Evolutionary conservation across 1,284 basidiomycete genomes (phyloP).

Genomic region (Austroboletus novae-zelandiae): DNA sequence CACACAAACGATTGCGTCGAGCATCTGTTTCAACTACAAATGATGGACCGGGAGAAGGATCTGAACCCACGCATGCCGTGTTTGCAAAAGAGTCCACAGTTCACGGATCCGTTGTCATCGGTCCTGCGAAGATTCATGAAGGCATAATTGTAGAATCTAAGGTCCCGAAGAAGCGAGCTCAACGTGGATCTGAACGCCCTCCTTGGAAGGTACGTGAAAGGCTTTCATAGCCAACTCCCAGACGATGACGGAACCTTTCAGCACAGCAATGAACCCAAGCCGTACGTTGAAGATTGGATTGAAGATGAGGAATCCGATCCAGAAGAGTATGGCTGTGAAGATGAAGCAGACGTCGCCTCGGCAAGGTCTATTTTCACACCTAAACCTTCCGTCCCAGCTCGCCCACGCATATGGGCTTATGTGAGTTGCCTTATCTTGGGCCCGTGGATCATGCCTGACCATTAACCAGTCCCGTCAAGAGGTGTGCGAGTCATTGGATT

Average conservation of each 20-base stretch:
- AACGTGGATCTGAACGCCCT: conserved; percentile 21
- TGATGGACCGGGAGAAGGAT: neutral
- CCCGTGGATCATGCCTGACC: conserved; percentile 4
- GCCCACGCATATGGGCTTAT: conserved; percentile 56
- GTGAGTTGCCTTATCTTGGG: conserved; percentile 29
- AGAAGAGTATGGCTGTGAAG: conserved; percentile 9
- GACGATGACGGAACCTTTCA: neutral
- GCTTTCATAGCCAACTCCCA: neutral
- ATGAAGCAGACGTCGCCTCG: neutral
- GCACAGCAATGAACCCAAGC: no score
- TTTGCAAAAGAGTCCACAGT: neutral
- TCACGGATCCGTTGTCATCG: neutral
- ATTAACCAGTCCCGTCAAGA: conserved; percentile 68
- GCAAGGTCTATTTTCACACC: neutral
- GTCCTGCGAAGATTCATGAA: neutral
- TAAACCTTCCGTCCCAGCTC: conserved; percentile 35
- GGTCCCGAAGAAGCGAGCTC: conserved; percentile 19
- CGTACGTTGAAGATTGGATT: conserved; percentile 23
- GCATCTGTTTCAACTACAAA: conserved; percentile 2
- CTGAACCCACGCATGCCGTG: neutral
- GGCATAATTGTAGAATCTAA: neutral
- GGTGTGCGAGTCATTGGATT: conserved; percentile 71
- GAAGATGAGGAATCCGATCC: conserved; percentile 3
- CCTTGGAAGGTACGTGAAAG: conserved; percentile 11
- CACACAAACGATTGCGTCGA: conserved; percentile 15